Conservation (phyloP, 352 stramenopile genomes). For the Globisporangium uncinulatum region DNA sequence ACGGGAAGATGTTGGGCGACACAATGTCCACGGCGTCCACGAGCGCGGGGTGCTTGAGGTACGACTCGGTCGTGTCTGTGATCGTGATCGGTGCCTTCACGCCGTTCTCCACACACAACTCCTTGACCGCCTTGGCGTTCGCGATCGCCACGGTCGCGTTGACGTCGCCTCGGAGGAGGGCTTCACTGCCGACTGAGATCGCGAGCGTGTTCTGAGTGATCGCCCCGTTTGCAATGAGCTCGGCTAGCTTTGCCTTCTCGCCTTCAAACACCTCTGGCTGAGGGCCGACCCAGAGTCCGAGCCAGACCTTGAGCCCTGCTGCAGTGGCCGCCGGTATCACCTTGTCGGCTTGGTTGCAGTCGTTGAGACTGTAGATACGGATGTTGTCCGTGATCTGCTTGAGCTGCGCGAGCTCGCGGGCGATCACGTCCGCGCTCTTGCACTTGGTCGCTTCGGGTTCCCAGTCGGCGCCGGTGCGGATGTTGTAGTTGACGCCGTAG, state of each 20-base stretch:
- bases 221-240: slow-evolving; percentile 22
- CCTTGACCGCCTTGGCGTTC: slow-evolving; percentile 39
- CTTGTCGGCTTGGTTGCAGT: slow-evolving; percentile 43
- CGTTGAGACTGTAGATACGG: slow-evolving; percentile 41
- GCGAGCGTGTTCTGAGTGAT: slow-evolving; percentile 26
- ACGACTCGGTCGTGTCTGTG: slow-evolving; percentile 60
- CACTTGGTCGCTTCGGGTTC: slow-evolving; percentile 41
- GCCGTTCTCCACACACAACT: slow-evolving; percentile 12
- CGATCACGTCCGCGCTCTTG: slow-evolving; percentile 42
- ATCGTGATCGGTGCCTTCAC: slow-evolving; percentile 49
- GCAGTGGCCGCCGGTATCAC: slow-evolving; percentile 41
- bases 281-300: slow-evolving; percentile 60
- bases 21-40: slow-evolving; percentile 46
- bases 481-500: slow-evolving; percentile 74
- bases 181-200: slow-evolving; percentile 68
- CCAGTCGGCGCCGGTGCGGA: slow-evolving; percentile 48
- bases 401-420: slow-evolving; percentile 36
- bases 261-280: slow-evolving; percentile 28
- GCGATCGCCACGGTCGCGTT: slow-evolving; percentile 32
- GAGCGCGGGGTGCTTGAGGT: slow-evolving; percentile 42
- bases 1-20: slow-evolving; percentile 58
- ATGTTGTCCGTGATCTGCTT: slow-evolving; percentile 33
- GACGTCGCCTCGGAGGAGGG: slow-evolving; percentile 58
- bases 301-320: slow-evolving; percentile 37
- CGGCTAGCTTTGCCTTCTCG: slow-evolving; percentile 33